Evolutionary conservation across 2,329 filamentous ascomycete species (phyloP), one percentile per base, ranked within the genome.

Genomic region (Massarina eburnea): DNA sequence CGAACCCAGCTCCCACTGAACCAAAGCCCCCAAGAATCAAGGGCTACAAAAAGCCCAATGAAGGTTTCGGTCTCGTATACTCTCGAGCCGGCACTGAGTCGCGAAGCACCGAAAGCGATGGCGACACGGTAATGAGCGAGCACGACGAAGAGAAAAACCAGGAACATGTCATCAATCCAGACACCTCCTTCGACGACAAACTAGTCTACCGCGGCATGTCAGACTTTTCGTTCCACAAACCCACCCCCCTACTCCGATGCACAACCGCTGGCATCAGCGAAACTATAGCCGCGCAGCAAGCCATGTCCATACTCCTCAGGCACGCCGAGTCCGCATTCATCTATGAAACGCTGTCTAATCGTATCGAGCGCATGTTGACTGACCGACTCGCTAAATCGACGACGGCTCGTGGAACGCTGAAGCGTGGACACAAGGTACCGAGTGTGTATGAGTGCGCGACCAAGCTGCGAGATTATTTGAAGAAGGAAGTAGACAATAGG

Each of bases 311-410:
- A 17, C 52, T 66, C 0, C 35, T 59, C 27, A 50, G 39, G 8
- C 62, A 57, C 41, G 35, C 39, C 1, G 57, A 64, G 29, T 63
- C 61, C 1, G n/a, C 40, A 0, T 45, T 51, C 0, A 48, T 67
- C 1, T 59, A 55, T 32, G 41, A 43, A 1, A 21, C 38, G 0
- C 47, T 67, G 0, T 34, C 58, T 0, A 43, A 42, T 1, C 55
- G 60, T 0, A 35, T 66, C n/a, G 59, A 66, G 30, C 52, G 54
- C 18, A 64, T 62, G 61, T 34, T 59, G 9, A n/a, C 34, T 3
- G 15, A 8, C 8, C 33, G 33, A 18, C 8, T 35, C 8, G 4
- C 37, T 5, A 14, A 6, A 14, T 6, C 12, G 6, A 37, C 7
- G 5, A 37, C 18, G 34, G 12, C 6, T 21, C n/a, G 14, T 3